Evolutionary conservation across 139 green algal genomes (phyloP).

Genomic region (Ostreobium quekettii): DNA sequence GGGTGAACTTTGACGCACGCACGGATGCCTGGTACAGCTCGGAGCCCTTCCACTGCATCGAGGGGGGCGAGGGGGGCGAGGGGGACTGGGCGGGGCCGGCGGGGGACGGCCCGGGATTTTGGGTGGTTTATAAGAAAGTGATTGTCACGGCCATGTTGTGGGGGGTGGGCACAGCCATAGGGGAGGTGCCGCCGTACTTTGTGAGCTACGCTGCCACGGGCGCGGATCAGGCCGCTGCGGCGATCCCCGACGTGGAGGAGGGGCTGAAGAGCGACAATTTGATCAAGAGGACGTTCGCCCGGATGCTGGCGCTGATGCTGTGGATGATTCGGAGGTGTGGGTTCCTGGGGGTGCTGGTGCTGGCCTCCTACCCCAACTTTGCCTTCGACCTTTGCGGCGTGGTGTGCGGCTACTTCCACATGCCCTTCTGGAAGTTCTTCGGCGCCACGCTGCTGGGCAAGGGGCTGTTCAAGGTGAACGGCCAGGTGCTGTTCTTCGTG

Average conservation of each 20-base stretch:
- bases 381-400: slow-evolving; percentile 90
- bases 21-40: slow-evolving; percentile 72
- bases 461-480: slow-evolving; percentile 64
- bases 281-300: background rate
- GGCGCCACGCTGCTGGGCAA: slow-evolving; percentile 77
- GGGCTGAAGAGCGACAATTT: slow-evolving; percentile 25
- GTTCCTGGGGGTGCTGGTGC: slow-evolving; percentile 77
- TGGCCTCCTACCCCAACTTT: slow-evolving; percentile 84
- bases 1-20: slow-evolving; percentile 58
- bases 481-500: slow-evolving; percentile 45
- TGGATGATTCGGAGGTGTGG: slow-evolving; percentile 64
- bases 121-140: slow-evolving; percentile 42
- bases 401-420: slow-evolving; percentile 79
- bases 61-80: background rate
- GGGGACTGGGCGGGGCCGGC: too few relatives aligned
- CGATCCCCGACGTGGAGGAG: slow-evolving; percentile 45
- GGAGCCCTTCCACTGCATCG: slow-evolving; percentile 60
- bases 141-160: slow-evolving; percentile 61
- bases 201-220: slow-evolving; percentile 68
- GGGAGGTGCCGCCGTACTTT: slow-evolving; percentile 84
- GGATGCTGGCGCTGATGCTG: slow-evolving; percentile 65
- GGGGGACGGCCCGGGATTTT: too few relatives aligned
- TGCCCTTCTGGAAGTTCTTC: slow-evolving; percentile 91
- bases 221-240: slow-evolving; percentile 42
- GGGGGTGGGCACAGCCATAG: slow-evolving; percentile 79